phyloP scores from a whole-genome alignment of 2,329 filamentous ascomycete species.

The Penicillium sp. region DNA sequence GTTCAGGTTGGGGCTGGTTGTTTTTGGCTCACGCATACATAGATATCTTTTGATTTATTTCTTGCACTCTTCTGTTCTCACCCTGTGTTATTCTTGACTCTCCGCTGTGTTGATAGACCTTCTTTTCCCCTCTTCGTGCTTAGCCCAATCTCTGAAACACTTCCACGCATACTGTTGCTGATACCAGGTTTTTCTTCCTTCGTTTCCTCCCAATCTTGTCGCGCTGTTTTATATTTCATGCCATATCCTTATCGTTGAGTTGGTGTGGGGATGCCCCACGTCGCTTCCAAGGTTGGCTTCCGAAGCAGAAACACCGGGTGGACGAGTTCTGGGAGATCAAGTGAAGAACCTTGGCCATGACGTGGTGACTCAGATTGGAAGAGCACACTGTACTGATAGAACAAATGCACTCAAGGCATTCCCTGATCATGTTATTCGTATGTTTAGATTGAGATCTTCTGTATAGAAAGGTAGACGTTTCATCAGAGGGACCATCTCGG shows the following conservation, averaged over 20 bases:
- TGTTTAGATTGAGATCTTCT: not conserved
- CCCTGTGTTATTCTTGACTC: conserved; percentile 20
- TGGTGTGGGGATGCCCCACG: not conserved
- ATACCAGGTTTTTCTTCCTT: conserved; percentile 11
- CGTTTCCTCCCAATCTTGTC: not conserved
- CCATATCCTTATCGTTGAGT: not conserved
- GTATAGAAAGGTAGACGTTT: no score
- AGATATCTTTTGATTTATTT: conserved; percentile 13
- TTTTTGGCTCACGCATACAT: conserved; percentile 6
- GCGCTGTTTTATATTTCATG: not conserved
- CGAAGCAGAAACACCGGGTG: not conserved
- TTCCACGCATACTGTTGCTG: conserved; percentile 9
- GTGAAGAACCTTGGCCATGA: not conserved
- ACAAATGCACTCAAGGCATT: not conserved
- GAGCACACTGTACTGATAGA: conserved; percentile 13
- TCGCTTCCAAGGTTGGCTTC: not conserved
- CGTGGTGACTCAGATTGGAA: conserved; percentile 5
- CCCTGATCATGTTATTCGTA: not conserved
- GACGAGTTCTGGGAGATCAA: not conserved
- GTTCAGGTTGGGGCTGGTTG: conserved; percentile 11
- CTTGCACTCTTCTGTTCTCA: conserved; percentile 16
- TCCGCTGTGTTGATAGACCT: conserved; percentile 23
- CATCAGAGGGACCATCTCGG: not conserved
- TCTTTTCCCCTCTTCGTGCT: conserved; percentile 9
- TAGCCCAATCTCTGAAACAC: not conserved